Percentiles rank a stretch among this genome's conserved stretches.
phyloP scores from a whole-genome alignment of 1,284 basidiomycete genomes.

The Ceratorhiza oryzae-sativae region DNA sequence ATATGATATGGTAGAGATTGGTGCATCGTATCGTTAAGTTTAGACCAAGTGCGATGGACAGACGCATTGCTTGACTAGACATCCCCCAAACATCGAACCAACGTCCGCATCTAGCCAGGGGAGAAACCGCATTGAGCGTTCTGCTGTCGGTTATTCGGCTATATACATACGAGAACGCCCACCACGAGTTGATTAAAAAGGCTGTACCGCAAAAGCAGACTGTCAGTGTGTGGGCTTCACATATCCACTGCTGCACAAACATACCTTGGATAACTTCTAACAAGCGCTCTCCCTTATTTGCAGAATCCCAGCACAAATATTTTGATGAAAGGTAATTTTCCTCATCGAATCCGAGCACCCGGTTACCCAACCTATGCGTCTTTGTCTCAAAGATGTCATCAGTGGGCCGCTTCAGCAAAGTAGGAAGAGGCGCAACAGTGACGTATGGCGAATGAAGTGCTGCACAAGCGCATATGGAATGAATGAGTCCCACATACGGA shows the following conservation, averaged over 20 bases:
- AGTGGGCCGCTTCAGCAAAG: not conserved
- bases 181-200: conserved; percentile 9
- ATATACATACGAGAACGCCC: conserved; percentile 17
- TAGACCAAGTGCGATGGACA: conserved; percentile 9
- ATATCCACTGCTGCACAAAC: not conserved
- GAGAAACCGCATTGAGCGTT: not conserved
- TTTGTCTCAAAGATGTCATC: conserved; percentile 9
- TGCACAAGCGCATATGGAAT: conserved; percentile 26
- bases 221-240: not conserved
- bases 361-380: not conserved
- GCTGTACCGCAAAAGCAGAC: not conserved
- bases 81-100: conserved; percentile 25
- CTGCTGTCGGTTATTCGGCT: not conserved
- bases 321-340: not conserved
- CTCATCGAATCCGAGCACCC: conserved; percentile 17
- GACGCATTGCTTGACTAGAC: conserved; percentile 1
- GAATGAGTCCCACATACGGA: conserved; percentile 13
- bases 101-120: conserved; percentile 1
- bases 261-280: conserved; percentile 23
- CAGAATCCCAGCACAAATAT: conserved; percentile 2
- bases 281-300: not conserved
- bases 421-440: not conserved
- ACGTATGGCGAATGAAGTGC: conserved; percentile 14
- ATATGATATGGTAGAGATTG: not conserved
- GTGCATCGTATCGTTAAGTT: not conserved